Conservation (phyloP, 768 basidiomycete species). For the Mycena kentingensis region DNA sequence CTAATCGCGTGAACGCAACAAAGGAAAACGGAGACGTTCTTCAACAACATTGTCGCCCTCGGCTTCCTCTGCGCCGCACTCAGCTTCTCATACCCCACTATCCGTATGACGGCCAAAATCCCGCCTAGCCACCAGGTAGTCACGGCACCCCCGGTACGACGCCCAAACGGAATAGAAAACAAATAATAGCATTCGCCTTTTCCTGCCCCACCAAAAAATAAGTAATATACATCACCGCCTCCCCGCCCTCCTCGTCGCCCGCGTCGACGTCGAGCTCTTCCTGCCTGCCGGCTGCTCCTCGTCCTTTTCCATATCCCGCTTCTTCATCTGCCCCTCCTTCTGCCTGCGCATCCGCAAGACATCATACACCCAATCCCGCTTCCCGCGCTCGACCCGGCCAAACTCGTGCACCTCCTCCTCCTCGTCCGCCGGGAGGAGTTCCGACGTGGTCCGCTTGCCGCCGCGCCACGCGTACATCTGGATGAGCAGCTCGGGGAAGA, state of each 20-base stretch:
- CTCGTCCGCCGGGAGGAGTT: slow-evolving; percentile 52
- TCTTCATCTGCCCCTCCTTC: slow-evolving; percentile 30
- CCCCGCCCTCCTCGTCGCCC: slow-evolving; percentile 1
- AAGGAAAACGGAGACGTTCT: slow-evolving; percentile 59
- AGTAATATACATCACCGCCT: not conserved
- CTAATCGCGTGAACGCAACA: slow-evolving; percentile 1
- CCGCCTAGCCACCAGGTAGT: slow-evolving; percentile 54
- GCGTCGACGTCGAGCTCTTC: slow-evolving; percentile 7
- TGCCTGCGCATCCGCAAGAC: slow-evolving; percentile 47
- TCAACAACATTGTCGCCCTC: slow-evolving; percentile 76
- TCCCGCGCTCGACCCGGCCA: slow-evolving; percentile 48
- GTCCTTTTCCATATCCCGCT: slow-evolving; percentile 23
- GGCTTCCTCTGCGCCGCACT: slow-evolving; percentile 56
- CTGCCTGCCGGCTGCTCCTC: slow-evolving; percentile 7
- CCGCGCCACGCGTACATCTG: slow-evolving; percentile 76
- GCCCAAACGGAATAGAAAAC: too few species aligned
- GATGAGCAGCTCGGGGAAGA: slow-evolving; percentile 69
- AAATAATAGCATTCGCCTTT: too few species aligned
- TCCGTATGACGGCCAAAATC: slow-evolving; percentile 75
- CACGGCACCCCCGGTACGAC: slow-evolving; percentile 36
- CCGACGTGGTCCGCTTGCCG: slow-evolving; percentile 53
- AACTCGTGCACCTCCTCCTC: slow-evolving; percentile 57
- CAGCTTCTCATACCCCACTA: too few species aligned
- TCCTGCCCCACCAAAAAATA: too few species aligned
- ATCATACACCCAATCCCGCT: slow-evolving; percentile 73